These are phyloP conservation scores for Sporothrix mexicana DNA, from an alignment of 2,329 filamentous ascomycete genomes.

Conservation along the genomic window DNA sequence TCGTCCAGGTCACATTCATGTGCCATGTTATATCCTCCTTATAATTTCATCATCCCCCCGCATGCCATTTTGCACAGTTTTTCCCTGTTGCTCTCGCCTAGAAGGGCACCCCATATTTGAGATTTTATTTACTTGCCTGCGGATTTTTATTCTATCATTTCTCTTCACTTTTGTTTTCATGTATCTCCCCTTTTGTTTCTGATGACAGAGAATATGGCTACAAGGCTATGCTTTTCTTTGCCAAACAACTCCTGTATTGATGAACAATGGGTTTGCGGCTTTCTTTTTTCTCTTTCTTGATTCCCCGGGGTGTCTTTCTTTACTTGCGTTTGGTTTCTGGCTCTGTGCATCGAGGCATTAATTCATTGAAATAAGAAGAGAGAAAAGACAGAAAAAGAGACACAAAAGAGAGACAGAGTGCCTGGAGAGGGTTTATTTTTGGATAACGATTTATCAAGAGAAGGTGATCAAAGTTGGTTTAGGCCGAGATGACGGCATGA, in stretches of 20 bases:
- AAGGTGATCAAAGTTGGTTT: not conserved
- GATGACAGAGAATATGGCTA: not conserved
- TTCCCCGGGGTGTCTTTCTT: conserved; percentile 32
- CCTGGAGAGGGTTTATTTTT: not conserved
- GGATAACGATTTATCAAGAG: conserved; percentile 3
- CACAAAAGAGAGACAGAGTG: not conserved
- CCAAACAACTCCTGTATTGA: not conserved
- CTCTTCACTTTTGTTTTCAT: not conserved
- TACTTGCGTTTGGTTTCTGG: conserved; percentile 17
- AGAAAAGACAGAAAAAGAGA: not conserved
- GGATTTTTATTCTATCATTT: not conserved
- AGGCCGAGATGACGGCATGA: not conserved
- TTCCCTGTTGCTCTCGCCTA: conserved; percentile 13
- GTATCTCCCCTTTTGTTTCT: not conserved
- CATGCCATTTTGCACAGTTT: conserved; percentile 20
- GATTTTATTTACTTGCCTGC: not conserved
- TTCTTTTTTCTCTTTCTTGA: conserved; percentile 34
- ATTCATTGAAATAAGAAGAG: not conserved
- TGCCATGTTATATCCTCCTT: conserved; percentile 4
- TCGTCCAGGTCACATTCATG: not conserved
- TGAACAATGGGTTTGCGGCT: not conserved
- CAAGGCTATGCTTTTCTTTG: not conserved
- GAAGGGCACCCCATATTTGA: conserved; percentile 24
- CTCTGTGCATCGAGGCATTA: conserved; percentile 15
- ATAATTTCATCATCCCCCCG: not conserved